Conservation (phyloP, 2,329 filamentous ascomycete genomes). For the Blumeria hordei region DNA sequence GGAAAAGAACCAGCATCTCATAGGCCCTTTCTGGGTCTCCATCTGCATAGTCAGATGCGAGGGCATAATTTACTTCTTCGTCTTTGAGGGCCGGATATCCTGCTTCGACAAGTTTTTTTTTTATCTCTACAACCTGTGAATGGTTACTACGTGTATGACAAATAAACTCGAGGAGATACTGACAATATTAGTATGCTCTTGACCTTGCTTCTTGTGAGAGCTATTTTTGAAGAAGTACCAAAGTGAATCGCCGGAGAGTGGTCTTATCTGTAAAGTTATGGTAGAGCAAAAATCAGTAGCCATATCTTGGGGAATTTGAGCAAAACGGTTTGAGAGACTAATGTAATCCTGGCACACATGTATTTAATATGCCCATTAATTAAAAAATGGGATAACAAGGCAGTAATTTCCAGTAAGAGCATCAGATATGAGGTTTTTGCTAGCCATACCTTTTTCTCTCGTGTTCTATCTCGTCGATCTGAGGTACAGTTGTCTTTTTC, state of each 20-base stretch:
- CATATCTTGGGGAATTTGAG: not conserved
- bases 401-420: slow-evolving; percentile 6
- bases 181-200: slow-evolving; percentile 25
- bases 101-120: slow-evolving; percentile 24
- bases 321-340: slow-evolving; percentile 6
- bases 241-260: slow-evolving; percentile 31
- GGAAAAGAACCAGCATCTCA: slow-evolving; percentile 52
- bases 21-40: slow-evolving; percentile 52
- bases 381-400: slow-evolving; percentile 4
- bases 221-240: slow-evolving; percentile 40
- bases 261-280: slow-evolving; percentile 20
- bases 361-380: slow-evolving; percentile 9
- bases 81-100: slow-evolving; percentile 32
- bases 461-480: slow-evolving; percentile 30
- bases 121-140: slow-evolving; percentile 24
- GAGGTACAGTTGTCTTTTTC: slow-evolving; percentile 28
- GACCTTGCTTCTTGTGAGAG: slow-evolving; percentile 27
- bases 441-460: slow-evolving; percentile 19
- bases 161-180: not conserved
- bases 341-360: slow-evolving; percentile 6
- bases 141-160: not conserved
- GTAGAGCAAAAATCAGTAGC: slow-evolving; percentile 9
- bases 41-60: slow-evolving; percentile 36
- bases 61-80: slow-evolving; percentile 36
- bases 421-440: slow-evolving; percentile 2